phyloP scores from a whole-genome alignment of 2,329 filamentous ascomycete species.

The Diaporthe vexans region DNA sequence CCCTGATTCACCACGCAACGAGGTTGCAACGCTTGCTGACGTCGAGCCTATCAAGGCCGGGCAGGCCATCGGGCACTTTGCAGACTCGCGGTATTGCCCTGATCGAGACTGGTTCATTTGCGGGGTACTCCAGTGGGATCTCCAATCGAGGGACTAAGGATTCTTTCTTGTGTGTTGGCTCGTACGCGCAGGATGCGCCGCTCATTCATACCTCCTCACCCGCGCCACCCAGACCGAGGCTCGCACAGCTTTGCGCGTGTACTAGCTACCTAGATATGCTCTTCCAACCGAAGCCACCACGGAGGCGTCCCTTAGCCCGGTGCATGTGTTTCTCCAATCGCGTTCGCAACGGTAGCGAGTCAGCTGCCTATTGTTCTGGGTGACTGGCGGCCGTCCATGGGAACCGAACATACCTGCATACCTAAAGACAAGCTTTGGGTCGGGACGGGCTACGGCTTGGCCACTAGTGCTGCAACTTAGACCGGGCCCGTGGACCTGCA shows the following conservation, averaged over 20 bases:
- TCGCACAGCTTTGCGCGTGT: not conserved
- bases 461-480: constrained; percentile 22
- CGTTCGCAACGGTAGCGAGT: not conserved
- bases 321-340: not conserved
- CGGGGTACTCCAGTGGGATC: constrained; percentile 1
- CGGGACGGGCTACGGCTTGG: not conserved
- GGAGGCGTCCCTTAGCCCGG: not conserved
- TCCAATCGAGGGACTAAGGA: not conserved
- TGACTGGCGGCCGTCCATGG: not conserved
- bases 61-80: not conserved
- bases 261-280: too few relatives aligned
- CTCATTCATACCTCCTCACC: not conserved
- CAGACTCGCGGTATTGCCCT: constrained; percentile 17
- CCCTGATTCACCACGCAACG: constrained; percentile 16
- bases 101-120: constrained; percentile 23
- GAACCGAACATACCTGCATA: not conserved
- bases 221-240: not conserved
- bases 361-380: not conserved
- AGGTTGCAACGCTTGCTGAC: constrained; percentile 17
- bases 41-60: constrained; percentile 2
- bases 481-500: not conserved
- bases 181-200: not conserved
- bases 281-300: not conserved
- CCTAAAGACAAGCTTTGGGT: constrained; percentile 27
- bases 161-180: not conserved